Conservation (phyloP, 164 flowering plant genomes). For the Warburgia ugandensis region DNA sequence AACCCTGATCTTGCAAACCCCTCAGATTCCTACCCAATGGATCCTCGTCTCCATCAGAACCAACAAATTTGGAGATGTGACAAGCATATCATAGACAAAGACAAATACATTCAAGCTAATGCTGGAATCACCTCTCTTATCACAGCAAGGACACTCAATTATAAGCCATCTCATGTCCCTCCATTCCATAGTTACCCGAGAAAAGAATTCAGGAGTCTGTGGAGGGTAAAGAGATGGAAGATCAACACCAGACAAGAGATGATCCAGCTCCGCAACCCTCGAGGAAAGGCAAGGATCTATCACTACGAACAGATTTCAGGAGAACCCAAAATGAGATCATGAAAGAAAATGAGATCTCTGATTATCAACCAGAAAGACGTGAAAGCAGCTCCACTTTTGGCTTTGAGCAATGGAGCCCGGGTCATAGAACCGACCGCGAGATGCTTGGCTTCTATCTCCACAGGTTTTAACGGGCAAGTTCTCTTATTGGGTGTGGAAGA, state of each 20-base stretch:
- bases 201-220: background rate
- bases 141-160: too few species aligned
- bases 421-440: slow-evolving; percentile 3
- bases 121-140: too few species aligned
- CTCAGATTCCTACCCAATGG: too few species aligned
- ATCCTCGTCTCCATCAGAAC: too few species aligned
- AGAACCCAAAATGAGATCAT: background rate
- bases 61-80: too few species aligned
- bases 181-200: background rate
- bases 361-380: background rate
- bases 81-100: too few species aligned
- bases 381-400: background rate
- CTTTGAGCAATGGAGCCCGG: slow-evolving; percentile 8
- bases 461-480: background rate
- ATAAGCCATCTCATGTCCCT: too few species aligned
- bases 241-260: background rate
- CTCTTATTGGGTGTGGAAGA: background rate
- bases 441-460: slow-evolving; percentile 9
- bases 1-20: too few species aligned
- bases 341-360: background rate
- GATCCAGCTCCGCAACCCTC: background rate
- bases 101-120: too few species aligned
- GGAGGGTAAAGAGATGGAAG: slow-evolving; percentile 5
- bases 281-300: background rate
- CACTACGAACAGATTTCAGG: background rate